phyloP scores from a whole-genome alignment of 495 filamentous ascomycete species.

The Hyaloscypha finlandica region DNA sequence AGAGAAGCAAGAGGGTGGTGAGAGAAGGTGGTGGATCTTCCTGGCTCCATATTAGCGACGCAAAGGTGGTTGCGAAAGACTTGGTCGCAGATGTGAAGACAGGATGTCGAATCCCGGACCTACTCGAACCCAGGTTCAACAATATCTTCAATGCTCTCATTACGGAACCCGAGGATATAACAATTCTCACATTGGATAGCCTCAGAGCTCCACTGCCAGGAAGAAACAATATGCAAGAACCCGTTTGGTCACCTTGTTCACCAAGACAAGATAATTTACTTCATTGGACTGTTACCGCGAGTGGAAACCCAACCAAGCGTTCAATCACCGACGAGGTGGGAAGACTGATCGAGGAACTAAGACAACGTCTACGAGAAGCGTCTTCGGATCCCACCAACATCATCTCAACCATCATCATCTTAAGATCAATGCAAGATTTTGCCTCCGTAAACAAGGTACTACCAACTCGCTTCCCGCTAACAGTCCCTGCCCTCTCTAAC shows the following conservation, averaged over 20 bases:
- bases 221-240: neutral
- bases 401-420: conserved; percentile 71
- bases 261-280: neutral
- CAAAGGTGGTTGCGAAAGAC: conserved; percentile 27
- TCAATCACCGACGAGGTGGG: conserved; percentile 40
- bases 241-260: neutral
- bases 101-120: conserved; percentile 24
- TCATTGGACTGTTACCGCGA: conserved; percentile 20
- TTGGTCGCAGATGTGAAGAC: conserved; percentile 12
- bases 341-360: conserved; percentile 36
- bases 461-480: neutral
- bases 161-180: neutral
- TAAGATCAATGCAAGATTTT: conserved; percentile 82
- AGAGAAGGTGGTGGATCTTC: conserved; percentile 71
- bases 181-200: neutral
- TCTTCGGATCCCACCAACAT: conserved; percentile 55
- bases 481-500: conserved; percentile 9
- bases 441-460: conserved; percentile 59
- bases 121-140: conserved; percentile 27
- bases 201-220: neutral
- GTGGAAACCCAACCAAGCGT: neutral
- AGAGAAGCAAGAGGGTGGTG: conserved; percentile 52
- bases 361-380: conserved; percentile 31
- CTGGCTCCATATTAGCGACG: conserved; percentile 29
- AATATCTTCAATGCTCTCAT: conserved; percentile 10